Evolutionary conservation across 805 yeast genomes (phyloP), one percentile per base, ranked within the genome.

Genomic region (Starmerella potacharoeniae): DNA sequence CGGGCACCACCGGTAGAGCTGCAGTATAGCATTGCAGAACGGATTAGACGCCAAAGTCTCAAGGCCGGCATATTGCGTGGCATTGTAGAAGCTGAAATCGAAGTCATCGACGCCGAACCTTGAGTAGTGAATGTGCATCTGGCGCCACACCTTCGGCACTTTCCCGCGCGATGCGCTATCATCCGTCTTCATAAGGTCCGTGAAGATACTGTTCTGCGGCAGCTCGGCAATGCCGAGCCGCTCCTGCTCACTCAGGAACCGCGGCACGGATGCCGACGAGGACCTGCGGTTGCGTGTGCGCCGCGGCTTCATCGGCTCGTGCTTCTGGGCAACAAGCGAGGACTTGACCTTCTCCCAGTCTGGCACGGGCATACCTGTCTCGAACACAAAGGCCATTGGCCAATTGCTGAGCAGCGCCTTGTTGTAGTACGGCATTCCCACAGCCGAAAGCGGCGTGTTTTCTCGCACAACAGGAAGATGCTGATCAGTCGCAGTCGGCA

Each of bases 91-190:
- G 53, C 79, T 82, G 66, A 93, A 91, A 70, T 91, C 96, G 70
- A 93, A 93, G 68, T 89, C 96, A 62, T 84, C 88, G 34, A 93
- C 89, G 31, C 98, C 98, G 68, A 88, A 91, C 63, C 80, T 83
- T 55, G 95, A 85, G 68, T 90, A 91, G 43, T 83, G 77, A 53
- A 91, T 86, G 57, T 83, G 85, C 47, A 87, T 73, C 62, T 82
- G 80, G 42, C 81, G 73, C 70, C 84, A 91, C 37, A 90, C 85
- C 52, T 83, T 82, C 0, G 96, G 96, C 0, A 81, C 74, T 37
- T 70, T 65, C 63, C 77, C 72, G 2, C 49, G 37, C 2, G 54
- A 45, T 1, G 51, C 53, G 34, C 58, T 54, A 36, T 53, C 56
- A 33, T 58, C 61, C n/a, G 49, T 28, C 30, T 35, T 34, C 17